Conservation (phyloP, 768 basidiomycete genomes). For the Omphalotus guepiniiformis region DNA sequence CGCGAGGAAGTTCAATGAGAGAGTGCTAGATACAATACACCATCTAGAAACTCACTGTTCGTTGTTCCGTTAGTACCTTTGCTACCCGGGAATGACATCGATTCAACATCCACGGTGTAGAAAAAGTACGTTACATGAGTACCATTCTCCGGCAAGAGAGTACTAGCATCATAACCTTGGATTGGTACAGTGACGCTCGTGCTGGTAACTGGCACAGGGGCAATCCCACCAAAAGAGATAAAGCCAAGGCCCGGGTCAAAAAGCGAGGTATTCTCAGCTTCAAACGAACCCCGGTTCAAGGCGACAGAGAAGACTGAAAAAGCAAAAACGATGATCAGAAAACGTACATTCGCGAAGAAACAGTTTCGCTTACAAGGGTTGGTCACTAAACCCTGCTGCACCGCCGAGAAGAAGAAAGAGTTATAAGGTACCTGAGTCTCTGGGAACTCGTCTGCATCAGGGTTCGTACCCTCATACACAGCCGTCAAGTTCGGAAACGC, state of each 20-base stretch:
- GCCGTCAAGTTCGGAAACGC: constrained; percentile 20
- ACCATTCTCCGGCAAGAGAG: constrained; percentile 14
- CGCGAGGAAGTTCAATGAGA: constrained; percentile 12
- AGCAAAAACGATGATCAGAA: neutral
- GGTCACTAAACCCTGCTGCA: constrained; percentile 12
- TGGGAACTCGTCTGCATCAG: constrained; percentile 11
- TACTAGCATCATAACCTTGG: constrained; percentile 15
- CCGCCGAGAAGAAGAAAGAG: constrained; percentile 17
- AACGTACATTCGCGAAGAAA: neutral
- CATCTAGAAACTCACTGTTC: constrained; percentile 5
- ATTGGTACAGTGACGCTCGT: constrained; percentile 18
- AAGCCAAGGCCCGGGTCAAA: constrained; percentile 19
- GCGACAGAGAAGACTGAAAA: constrained; percentile 20
- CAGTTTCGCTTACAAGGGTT: constrained; percentile 13
- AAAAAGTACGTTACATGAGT: constrained; percentile 14
- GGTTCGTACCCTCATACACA: constrained; percentile 17
- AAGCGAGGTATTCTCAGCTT: constrained; percentile 14
- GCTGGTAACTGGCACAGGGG: constrained; percentile 15
- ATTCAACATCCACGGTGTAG: constrained; percentile 19
- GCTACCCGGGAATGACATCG: constrained; percentile 16
- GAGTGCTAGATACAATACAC: constrained; percentile 7
- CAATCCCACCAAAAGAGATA: constrained; percentile 21
- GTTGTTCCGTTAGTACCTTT: constrained; percentile 3
- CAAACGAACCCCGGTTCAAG: constrained; percentile 18
- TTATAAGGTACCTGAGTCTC: constrained; percentile 14